Evolutionary conservation across 2,329 filamentous ascomycete genomes (phyloP).

Genomic region (Ophiostoma angusticollis): DNA sequence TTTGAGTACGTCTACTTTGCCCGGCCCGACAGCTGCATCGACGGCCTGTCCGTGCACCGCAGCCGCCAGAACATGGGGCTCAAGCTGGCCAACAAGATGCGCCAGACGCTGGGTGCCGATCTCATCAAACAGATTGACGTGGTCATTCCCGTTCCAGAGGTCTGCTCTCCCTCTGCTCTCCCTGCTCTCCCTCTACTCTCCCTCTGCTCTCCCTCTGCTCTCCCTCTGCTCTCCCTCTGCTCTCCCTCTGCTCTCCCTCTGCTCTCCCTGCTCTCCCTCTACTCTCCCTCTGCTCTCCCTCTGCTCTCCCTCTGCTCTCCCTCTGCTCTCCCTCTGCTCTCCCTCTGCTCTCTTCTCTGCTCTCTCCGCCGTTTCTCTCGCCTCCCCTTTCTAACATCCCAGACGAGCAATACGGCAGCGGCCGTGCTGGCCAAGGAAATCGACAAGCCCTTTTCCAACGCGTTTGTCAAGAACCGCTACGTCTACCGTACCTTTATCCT

Average conservation of each 20-base stretch:
- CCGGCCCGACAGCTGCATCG: slow-evolving; percentile 68
- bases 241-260: too few relatives aligned
- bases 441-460: slow-evolving; percentile 64
- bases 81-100: slow-evolving; percentile 63
- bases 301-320: too few relatives aligned
- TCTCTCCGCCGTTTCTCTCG: too few relatives aligned
- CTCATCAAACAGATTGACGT: slow-evolving; percentile 66
- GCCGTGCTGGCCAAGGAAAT: slow-evolving; percentile 62
- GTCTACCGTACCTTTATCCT: slow-evolving; percentile 74
- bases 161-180: too few relatives aligned
- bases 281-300: too few relatives aligned
- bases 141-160: slow-evolving; percentile 18
- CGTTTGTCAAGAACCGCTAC: slow-evolving; percentile 82
- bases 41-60: slow-evolving; percentile 76
- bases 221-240: too few relatives aligned
- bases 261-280: too few relatives aligned
- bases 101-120: slow-evolving; percentile 52
- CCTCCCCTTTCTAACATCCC: too few relatives aligned
- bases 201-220: too few relatives aligned
- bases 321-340: too few relatives aligned
- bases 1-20: slow-evolving; percentile 87
- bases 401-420: slow-evolving; percentile 67
- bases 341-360: too few relatives aligned
- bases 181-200: too few relatives aligned
- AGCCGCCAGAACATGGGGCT: slow-evolving; percentile 79